Evolutionary conservation across 2,329 filamentous ascomycete genomes (phyloP).

Genomic region (Fusarium gaditjirri): DNA sequence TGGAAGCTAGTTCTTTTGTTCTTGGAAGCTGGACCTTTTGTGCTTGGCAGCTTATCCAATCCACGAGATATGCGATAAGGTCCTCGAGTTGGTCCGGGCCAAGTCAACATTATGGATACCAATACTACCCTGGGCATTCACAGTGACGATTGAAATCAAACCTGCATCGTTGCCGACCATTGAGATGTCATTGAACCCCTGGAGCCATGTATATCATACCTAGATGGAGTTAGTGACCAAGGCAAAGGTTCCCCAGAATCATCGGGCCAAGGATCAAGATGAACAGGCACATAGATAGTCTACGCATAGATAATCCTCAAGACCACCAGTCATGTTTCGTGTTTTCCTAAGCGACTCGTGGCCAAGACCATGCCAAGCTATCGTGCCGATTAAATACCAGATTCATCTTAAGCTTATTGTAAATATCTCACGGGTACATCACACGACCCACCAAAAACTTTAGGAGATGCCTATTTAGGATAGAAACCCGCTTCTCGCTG

Average conservation of each 20-base stretch:
- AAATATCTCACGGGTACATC: background rate
- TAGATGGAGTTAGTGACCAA: background rate
- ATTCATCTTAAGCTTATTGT: slow-evolving; percentile 10
- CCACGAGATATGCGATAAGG: background rate
- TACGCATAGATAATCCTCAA: background rate
- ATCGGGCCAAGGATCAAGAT: background rate
- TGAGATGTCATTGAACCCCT: background rate
- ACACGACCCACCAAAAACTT: background rate
- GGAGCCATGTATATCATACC: background rate
- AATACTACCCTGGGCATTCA: background rate
- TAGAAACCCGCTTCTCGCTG: background rate
- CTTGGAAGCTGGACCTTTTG: slow-evolving; percentile 10
- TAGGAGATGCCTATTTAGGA: background rate
- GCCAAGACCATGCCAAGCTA: slow-evolving; percentile 1
- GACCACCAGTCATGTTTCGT: slow-evolving; percentile 1
- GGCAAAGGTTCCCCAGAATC: background rate
- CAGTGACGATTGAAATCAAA: background rate
- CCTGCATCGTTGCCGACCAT: background rate
- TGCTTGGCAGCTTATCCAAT: background rate
- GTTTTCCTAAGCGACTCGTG: background rate
- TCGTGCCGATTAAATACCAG: slow-evolving; percentile 4
- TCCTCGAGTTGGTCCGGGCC: background rate
- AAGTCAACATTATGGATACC: background rate
- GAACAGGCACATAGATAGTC: background rate
- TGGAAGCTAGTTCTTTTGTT: slow-evolving; percentile 18